A percentile compares a stretch with the other conserved stretches of the same genome.
These are phyloP conservation scores for Saccharomyces kudriavzevii DNA, from an alignment of 805 yeast genomes.

Conservation along the genomic window DNA sequence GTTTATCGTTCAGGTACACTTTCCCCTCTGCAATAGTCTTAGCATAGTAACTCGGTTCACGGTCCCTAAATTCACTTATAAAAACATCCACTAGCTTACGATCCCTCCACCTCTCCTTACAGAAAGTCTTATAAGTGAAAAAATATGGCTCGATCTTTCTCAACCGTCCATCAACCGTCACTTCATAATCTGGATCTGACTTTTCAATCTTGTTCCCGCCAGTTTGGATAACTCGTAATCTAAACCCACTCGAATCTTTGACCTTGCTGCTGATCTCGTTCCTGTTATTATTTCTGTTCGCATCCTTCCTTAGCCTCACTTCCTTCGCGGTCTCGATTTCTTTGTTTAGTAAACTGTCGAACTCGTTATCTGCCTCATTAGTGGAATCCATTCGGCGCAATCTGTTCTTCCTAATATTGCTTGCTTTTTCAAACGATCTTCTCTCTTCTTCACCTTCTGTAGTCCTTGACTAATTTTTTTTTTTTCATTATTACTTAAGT, in stretches of 20 bases:
- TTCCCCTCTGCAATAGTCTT: constrained; percentile 51
- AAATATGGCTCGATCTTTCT: constrained; percentile 78
- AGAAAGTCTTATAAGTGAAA: constrained; percentile 83
- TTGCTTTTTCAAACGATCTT: neutral
- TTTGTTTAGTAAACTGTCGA: constrained; percentile 6
- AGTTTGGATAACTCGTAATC: constrained; percentile 19
- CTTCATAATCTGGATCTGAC: constrained; percentile 51
- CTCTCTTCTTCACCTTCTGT: neutral
- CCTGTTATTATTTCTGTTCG: neutral
- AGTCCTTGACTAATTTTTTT: neutral
- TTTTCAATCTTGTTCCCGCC: constrained; percentile 40
- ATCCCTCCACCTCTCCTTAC: constrained; percentile 88
- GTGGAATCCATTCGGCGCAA: neutral
- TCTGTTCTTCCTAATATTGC: neutral
- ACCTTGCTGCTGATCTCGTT: constrained; percentile 7
- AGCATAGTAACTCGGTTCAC: constrained; percentile 57
- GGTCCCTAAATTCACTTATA: constrained; percentile 74
- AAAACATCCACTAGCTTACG: constrained; percentile 75
- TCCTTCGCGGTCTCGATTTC: constrained; percentile 7
- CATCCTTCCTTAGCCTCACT: constrained; percentile 6
- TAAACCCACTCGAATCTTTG: constrained; percentile 28
- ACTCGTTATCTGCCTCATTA: constrained; percentile 2
- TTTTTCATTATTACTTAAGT: neutral
- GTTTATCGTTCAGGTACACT: constrained; percentile 61
- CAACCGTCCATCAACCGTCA: constrained; percentile 49